These are phyloP conservation scores for Colletotrichum sp. DNA, from an alignment of 2,329 filamentous ascomycete genomes.

Conservation along the genomic window DNA sequence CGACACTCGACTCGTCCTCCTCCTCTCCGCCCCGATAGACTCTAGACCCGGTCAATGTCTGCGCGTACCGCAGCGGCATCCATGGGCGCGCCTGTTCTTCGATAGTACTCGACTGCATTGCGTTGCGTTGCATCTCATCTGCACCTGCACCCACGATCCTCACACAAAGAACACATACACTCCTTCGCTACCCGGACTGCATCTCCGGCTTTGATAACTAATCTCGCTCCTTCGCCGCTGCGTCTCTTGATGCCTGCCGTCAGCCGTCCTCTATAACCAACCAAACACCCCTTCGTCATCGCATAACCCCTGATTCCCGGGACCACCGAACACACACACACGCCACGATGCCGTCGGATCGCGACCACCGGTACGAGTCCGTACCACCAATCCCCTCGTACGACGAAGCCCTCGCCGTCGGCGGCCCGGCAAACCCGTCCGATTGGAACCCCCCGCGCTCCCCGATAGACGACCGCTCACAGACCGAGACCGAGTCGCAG, in stretches of 20 bases:
- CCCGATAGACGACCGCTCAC: slow-evolving; percentile 60
- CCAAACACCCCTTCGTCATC: background rate
- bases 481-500: slow-evolving; percentile 77
- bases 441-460: slow-evolving; percentile 35
- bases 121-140: background rate
- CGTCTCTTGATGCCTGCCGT: background rate
- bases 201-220: background rate
- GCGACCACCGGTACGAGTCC: slow-evolving; percentile 38
- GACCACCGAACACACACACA: background rate
- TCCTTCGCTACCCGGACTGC: background rate
- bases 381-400: slow-evolving; percentile 44
- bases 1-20: background rate
- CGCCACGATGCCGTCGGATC: slow-evolving; percentile 19
- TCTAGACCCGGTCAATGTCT: slow-evolving; percentile 10
- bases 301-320: background rate
- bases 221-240: background rate
- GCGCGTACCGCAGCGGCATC: slow-evolving; percentile 3
- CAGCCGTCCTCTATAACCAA: background rate
- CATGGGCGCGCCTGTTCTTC: slow-evolving; percentile 17
- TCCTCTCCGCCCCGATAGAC: background rate
- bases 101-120: slow-evolving; percentile 13
- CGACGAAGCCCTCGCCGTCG: slow-evolving; percentile 44
- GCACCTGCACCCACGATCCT: background rate
- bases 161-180: background rate
- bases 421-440: slow-evolving; percentile 35